phyloP scores from a whole-genome alignment of 2,329 filamentous ascomycete species.

The Tolypocladium tropicale region DNA sequence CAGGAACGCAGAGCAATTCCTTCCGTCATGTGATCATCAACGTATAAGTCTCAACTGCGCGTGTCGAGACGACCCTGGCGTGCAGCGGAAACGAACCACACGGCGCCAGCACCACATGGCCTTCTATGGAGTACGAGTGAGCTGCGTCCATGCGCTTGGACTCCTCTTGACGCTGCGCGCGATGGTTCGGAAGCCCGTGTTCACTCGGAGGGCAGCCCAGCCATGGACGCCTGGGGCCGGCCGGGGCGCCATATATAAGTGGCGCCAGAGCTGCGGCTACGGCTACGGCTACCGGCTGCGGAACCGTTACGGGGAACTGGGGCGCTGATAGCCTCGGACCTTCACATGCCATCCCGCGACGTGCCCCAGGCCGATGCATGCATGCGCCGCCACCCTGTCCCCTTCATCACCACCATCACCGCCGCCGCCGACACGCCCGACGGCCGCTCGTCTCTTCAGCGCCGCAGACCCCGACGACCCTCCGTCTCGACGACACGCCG shows the following conservation, averaged over 20 bases:
- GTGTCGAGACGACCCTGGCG: too few relatives aligned
- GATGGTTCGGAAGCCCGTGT: not conserved
- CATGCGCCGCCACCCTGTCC: not conserved
- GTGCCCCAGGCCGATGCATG: not conserved
- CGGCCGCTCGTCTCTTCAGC: not conserved
- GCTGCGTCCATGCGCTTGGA: not conserved
- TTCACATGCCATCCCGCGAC: conserved; percentile 3
- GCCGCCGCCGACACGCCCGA: not conserved
- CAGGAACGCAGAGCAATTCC: too few relatives aligned
- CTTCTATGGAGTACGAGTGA: too few relatives aligned
- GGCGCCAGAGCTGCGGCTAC: not conserved
- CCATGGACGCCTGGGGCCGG: not conserved
- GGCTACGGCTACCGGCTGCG: not conserved
- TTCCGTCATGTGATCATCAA: too few relatives aligned
- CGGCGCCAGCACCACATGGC: too few relatives aligned
- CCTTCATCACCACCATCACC: not conserved
- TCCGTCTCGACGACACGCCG: not conserved
- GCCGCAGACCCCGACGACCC: not conserved
- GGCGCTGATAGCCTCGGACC: conserved; percentile 1
- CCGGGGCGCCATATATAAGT: not conserved
- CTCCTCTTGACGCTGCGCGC: not conserved
- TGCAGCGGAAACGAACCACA: too few relatives aligned
- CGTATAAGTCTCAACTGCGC: too few relatives aligned
- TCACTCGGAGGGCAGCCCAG: not conserved
- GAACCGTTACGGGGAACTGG: not conserved